These are phyloP conservation scores for Clavispora asparagi DNA, from an alignment of 805 yeast genomes.

Conservation along the genomic window DNA sequence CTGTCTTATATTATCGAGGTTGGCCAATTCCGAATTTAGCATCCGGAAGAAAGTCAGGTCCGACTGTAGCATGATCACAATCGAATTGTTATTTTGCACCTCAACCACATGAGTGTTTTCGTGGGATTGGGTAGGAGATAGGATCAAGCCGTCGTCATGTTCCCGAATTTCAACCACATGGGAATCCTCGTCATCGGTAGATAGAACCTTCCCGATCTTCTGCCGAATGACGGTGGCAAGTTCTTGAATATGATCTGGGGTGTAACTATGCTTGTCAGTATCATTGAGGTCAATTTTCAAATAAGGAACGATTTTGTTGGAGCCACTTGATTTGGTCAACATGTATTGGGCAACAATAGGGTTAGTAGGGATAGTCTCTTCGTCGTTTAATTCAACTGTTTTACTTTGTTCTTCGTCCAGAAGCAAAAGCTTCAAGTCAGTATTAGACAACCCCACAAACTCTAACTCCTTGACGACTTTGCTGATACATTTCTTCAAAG, in stretches of 20 bases:
- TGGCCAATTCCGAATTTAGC: conserved; percentile 49
- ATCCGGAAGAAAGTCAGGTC: conserved; percentile 58
- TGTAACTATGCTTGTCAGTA: conserved; percentile 17
- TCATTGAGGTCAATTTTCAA: conserved; percentile 35
- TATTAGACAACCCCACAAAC: conserved; percentile 50
- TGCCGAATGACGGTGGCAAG: conserved; percentile 24
- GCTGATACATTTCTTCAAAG: conserved; percentile 61
- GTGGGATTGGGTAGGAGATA: conserved; percentile 22
- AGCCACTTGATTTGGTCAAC: conserved; percentile 22
- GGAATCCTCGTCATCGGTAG: conserved; percentile 18
- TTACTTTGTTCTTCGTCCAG: conserved; percentile 21
- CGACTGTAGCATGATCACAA: conserved; percentile 43
- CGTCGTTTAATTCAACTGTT: conserved; percentile 28
- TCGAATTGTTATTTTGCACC: conserved; percentile 24
- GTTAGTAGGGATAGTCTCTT: conserved; percentile 29
- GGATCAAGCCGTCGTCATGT: conserved; percentile 21
- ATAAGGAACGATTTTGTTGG: conserved; percentile 30
- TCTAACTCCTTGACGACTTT: conserved; percentile 61
- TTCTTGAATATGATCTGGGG: conserved; percentile 31
- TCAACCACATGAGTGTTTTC: conserved; percentile 5
- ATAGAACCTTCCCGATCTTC: conserved; percentile 21
- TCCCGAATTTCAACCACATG: conserved; percentile 26
- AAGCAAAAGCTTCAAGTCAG: conserved; percentile 34
- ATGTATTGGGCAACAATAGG: conserved; percentile 41
- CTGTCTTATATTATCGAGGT: conserved; percentile 39